Conservation (phyloP, 306 rosid genomes). For the Trifolium fragiferum region DNA sequence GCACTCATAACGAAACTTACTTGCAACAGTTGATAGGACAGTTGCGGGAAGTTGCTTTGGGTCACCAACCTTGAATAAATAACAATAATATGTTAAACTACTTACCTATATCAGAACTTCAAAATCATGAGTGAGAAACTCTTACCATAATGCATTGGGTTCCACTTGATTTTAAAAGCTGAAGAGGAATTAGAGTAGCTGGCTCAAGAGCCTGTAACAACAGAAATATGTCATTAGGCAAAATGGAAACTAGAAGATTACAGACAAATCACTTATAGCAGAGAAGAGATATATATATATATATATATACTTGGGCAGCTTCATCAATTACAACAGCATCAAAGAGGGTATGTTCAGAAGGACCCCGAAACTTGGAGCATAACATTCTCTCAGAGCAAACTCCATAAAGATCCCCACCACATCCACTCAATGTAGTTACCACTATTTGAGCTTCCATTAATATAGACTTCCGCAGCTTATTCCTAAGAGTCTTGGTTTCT, state of each 20-base stretch:
- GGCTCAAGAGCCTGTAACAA: conserved; percentile 90
- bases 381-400: conserved; percentile 85
- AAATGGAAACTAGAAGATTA: conserved; percentile 33
- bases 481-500: conserved; percentile 69
- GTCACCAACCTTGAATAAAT: conserved; percentile 86
- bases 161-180: conserved; percentile 84
- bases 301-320: conserved; percentile 87
- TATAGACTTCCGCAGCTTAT: conserved; percentile 85
- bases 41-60: conserved; percentile 99
- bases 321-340: conserved; percentile 95
- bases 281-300: conserved; percentile 53
- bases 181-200: conserved; percentile 96
- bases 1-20: conserved; percentile 82
- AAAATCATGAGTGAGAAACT: conserved; percentile 23
- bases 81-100: conserved; percentile 47
- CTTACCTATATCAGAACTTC: conserved; percentile 34
- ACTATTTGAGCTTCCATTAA: conserved; percentile 91
- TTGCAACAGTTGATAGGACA: conserved; percentile 85
- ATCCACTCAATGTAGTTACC: conserved; percentile 92
- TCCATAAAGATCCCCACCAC: conserved; percentile 88
- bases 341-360: conserved; percentile 82
- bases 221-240: conserved; percentile 38
- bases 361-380: conserved; percentile 73
- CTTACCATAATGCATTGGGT: conserved; percentile 89
- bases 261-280: conserved; percentile 34